Evolutionary conservation across 106 monocot species (phyloP).

Genomic region (Dioscorea dumetorum): DNA sequence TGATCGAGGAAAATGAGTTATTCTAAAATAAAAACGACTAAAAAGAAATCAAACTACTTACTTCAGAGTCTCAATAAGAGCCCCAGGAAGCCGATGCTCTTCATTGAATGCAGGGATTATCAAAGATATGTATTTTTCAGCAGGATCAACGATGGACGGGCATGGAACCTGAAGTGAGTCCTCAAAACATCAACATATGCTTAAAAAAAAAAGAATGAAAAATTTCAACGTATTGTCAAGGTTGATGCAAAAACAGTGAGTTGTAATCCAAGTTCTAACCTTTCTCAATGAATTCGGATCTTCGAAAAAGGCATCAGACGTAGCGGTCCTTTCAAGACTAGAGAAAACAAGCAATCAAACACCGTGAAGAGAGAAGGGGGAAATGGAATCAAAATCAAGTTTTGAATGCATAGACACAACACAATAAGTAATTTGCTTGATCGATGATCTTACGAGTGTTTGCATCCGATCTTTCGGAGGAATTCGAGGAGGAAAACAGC

Average conservation of each 20-base stretch:
- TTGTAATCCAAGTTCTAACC: constrained; percentile 18
- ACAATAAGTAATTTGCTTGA: not conserved
- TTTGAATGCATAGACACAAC: not conserved
- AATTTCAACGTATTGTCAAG: too few species aligned
- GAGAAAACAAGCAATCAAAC: constrained; percentile 3
- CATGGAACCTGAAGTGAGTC: constrained; percentile 55
- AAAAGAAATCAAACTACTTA: constrained; percentile 22
- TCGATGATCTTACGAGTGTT: constrained; percentile 38
- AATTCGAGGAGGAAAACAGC: constrained; percentile 52
- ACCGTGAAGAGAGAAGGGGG: not conserved
- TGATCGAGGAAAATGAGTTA: too few species aligned
- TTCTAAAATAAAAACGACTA: not conserved
- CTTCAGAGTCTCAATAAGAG: constrained; percentile 78
- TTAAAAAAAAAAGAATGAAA: too few species aligned
- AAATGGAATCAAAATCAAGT: not conserved
- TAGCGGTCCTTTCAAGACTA: constrained; percentile 32
- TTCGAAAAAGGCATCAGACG: constrained; percentile 56
- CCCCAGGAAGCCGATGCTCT: constrained; percentile 82
- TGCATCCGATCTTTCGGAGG: constrained; percentile 49
- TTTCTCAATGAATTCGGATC: constrained; percentile 79
- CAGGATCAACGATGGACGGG: constrained; percentile 86
- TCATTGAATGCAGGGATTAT: constrained; percentile 94
- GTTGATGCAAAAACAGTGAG: too few species aligned
- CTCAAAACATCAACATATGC: not conserved
- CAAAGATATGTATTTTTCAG: constrained; percentile 94